These are phyloP conservation scores for Emergomyces pasteurianus DNA, from an alignment of 2,329 filamentous ascomycete genomes.

Conservation along the genomic window DNA sequence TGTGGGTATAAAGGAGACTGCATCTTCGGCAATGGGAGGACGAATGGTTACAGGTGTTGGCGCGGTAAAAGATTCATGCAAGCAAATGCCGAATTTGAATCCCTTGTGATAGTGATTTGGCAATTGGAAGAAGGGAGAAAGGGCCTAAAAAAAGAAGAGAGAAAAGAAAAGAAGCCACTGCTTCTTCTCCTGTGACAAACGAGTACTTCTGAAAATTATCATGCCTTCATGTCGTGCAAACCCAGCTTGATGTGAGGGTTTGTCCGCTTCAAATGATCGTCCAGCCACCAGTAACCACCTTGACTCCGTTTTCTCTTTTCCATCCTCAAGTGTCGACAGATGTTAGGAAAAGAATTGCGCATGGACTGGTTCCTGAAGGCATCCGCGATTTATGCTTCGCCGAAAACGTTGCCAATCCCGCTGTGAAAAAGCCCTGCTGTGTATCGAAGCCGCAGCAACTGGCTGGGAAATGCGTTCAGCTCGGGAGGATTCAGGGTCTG, in stretches of 20 bases:
- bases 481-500: not conserved
- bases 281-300: not conserved
- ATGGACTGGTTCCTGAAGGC: not conserved
- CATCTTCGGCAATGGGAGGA: not conserved
- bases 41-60: too few species aligned
- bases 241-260: not conserved
- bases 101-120: not conserved
- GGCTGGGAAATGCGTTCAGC: not conserved
- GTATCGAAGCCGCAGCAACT: not conserved
- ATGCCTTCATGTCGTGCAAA: not conserved
- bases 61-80: not conserved
- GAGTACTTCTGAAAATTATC: not conserved
- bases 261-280: not conserved
- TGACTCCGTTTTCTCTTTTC: not conserved
- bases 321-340: too few species aligned
- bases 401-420: not conserved
- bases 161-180: not conserved
- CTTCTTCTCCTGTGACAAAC: not conserved
- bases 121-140: not conserved
- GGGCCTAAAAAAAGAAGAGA: not conserved
- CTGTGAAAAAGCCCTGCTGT: not conserved
- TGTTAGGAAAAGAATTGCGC: not conserved
- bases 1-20: not conserved
- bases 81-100: not conserved
- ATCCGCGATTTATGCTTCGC: not conserved